A percentile compares a stretch with the other conserved stretches of the same genome.
phyloP scores from a whole-genome alignment of 352 stramenopile genomes.

The Peronosclerospora sorghi region DNA sequence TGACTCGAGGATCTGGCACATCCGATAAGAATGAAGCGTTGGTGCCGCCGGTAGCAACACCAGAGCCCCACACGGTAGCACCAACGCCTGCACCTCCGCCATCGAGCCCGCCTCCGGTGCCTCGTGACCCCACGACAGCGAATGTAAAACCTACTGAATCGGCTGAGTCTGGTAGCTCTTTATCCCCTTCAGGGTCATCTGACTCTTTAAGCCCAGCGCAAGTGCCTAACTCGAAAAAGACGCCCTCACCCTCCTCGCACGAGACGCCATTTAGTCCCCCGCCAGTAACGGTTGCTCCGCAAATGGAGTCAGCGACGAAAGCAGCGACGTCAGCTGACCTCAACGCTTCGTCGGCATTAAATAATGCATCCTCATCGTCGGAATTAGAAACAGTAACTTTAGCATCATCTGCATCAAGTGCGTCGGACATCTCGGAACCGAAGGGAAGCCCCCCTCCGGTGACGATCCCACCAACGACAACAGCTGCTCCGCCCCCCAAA shows the following conservation, averaged over 20 bases:
- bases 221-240: conserved; percentile 5
- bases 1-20: too few relatives aligned
- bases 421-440: conserved; percentile 8
- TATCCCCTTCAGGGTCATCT: conserved; percentile 3
- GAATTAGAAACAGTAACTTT: conserved; percentile 6
- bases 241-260: conserved; percentile 1
- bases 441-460: conserved; percentile 17
- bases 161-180: conserved; percentile 6
- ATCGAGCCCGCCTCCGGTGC: conserved; percentile 15
- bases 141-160: conserved; percentile 6
- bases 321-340: conserved; percentile 4
- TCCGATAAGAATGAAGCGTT: too few relatives aligned
- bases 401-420: conserved; percentile 1
- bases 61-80: too few relatives aligned
- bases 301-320: conserved; percentile 10
- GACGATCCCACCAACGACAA: conserved; percentile 9
- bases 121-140: conserved; percentile 6
- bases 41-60: too few relatives aligned
- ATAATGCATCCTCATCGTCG: conserved; percentile 6
- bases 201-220: conserved; percentile 2
- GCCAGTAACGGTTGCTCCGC: conserved; percentile 16
- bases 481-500: conserved; percentile 5
- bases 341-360: conserved; percentile 3
- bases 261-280: conserved; percentile 13
- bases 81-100: conserved; percentile 4